phyloP scores from a whole-genome alignment of 768 basidiomycete genomes.

The Psilocybe tampanensis region DNA sequence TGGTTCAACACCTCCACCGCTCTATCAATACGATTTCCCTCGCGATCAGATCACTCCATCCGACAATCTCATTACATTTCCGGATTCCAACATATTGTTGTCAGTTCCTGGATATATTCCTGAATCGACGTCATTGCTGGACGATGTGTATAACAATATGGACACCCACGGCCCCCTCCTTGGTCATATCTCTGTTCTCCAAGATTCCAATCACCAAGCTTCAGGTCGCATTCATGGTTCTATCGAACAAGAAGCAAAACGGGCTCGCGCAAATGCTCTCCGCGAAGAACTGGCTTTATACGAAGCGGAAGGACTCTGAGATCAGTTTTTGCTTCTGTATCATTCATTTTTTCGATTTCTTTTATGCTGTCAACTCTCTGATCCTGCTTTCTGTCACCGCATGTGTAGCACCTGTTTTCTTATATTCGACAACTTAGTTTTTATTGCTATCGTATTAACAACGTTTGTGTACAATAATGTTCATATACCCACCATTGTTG shows the following conservation, averaged over 20 bases:
- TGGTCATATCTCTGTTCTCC: neutral
- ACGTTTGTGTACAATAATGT: no score
- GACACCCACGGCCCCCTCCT: neutral
- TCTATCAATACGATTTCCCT: neutral
- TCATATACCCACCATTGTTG: no score
- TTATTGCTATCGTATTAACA: no score
- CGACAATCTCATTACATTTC: neutral
- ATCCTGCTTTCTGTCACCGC: neutral
- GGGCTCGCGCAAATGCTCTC: neutral
- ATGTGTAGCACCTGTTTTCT: no score
- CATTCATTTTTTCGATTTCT: neutral
- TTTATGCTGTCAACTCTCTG: neutral
- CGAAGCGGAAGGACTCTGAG: neutral
- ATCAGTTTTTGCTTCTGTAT: no score
- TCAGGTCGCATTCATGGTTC: neutral
- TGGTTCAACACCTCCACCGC: neutral
- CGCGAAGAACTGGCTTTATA: neutral
- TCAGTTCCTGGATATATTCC: neutral
- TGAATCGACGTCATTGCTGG: neutral
- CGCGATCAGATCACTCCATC: no score
- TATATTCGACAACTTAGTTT: no score
- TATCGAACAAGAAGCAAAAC: neutral
- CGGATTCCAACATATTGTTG: neutral
- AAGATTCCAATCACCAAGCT: neutral
- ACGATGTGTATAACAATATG: neutral